Conservation (phyloP, 2,329 filamentous ascomycete species). For the Albophoma yamanashiensis region DNA sequence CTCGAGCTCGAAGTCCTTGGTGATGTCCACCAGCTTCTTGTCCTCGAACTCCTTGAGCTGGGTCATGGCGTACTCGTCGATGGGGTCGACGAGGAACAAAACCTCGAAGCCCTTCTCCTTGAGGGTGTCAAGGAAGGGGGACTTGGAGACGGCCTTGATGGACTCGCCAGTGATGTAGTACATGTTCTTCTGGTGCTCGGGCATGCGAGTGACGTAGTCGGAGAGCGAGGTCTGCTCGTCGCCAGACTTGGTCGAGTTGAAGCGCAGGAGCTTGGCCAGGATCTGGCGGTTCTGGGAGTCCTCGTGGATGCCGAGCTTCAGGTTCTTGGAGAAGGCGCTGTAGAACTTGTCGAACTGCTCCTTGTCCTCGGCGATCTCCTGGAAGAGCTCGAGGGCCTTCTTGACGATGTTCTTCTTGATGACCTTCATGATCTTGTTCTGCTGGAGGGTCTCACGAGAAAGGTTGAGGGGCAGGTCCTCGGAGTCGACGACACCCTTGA, state of each 20-base stretch:
- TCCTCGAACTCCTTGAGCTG: slow-evolving; percentile 99
- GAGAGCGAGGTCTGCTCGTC: slow-evolving; percentile 89
- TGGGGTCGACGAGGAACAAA: slow-evolving; percentile 97
- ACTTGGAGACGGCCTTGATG: slow-evolving; percentile 95
- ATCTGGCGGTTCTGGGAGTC: slow-evolving; percentile 90
- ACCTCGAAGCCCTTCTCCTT: slow-evolving; percentile 99
- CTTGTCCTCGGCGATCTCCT: slow-evolving; percentile 97
- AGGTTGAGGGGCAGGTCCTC: slow-evolving; percentile 99
- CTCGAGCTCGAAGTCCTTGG: slow-evolving; percentile 99
- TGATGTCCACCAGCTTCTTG: slow-evolving; percentile 99
- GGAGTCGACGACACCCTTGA: slow-evolving; percentile 99
- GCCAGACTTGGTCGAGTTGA: slow-evolving; percentile 97
- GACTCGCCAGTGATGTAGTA: slow-evolving; percentile 99
- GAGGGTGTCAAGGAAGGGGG: slow-evolving; percentile 96
- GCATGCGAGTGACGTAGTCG: slow-evolving; percentile 99
- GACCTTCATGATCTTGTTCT: slow-evolving; percentile 99
- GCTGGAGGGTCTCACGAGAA: slow-evolving; percentile 98
- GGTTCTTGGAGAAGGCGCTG: slow-evolving; percentile 98
- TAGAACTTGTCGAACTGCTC: slow-evolving; percentile 99
- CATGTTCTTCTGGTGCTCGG: slow-evolving; percentile 99
- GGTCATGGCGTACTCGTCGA: slow-evolving; percentile 99
- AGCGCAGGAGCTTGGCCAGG: slow-evolving; percentile 97
- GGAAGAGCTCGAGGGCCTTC: slow-evolving; percentile 99
- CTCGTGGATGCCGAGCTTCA: slow-evolving; percentile 99
- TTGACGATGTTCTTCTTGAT: slow-evolving; percentile 99